A percentile compares a stretch with the other conserved stretches of the same genome.
Evolutionary conservation across 495 filamentous ascomycete genomes (phyloP).

Genomic region (Penicillium goetzii): DNA sequence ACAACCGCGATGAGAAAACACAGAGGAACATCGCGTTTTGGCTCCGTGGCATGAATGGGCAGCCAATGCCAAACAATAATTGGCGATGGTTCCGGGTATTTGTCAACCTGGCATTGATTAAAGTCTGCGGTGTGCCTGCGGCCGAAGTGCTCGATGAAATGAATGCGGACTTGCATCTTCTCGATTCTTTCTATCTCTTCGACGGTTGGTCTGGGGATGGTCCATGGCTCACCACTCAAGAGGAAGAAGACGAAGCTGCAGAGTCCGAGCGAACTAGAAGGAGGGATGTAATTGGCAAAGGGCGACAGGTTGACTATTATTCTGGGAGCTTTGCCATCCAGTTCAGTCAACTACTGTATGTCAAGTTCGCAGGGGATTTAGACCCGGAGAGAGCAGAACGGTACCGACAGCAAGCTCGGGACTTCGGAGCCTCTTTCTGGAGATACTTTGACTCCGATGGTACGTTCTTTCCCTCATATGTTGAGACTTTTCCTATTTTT

Average conservation of each 20-base stretch:
- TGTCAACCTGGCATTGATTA: conserved; percentile 27
- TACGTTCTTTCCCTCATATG: neutral
- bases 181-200: conserved; percentile 47
- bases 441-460: conserved; percentile 59
- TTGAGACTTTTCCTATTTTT: neutral
- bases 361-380: conserved; percentile 20
- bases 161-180: conserved; percentile 18
- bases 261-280: conserved; percentile 10
- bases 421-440: conserved; percentile 64
- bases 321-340: conserved; percentile 35
- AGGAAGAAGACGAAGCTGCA: conserved; percentile 25
- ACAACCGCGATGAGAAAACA: conserved; percentile 13
- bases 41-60: conserved; percentile 26
- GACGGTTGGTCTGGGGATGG: conserved; percentile 78
- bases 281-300: conserved; percentile 14
- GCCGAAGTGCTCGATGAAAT: conserved; percentile 18
- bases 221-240: conserved; percentile 51
- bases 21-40: conserved; percentile 24
- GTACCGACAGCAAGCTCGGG: conserved; percentile 64
- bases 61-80: conserved; percentile 30
- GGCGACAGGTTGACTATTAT: conserved; percentile 32
- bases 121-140: conserved; percentile 18
- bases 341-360: conserved; percentile 29
- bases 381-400: conserved; percentile 52
- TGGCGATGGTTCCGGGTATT: conserved; percentile 34